phyloP scores from a whole-genome alignment of 768 basidiomycete genomes.

The Phylloporus arenicola region DNA sequence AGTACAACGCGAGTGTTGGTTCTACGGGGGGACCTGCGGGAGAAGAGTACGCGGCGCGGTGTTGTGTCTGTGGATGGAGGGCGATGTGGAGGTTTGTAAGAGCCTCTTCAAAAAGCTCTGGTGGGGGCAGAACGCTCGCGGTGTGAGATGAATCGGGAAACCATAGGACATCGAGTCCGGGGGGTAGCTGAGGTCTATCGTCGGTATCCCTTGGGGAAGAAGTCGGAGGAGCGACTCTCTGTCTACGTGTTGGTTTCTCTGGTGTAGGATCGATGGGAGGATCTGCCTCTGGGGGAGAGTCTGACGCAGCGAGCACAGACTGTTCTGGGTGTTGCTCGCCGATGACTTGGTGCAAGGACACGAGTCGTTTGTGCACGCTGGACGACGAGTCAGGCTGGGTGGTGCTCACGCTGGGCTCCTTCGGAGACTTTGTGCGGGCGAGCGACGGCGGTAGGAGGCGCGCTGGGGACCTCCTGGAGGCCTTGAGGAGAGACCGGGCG shows the following conservation, averaged over 20 bases:
- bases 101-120: constrained; percentile 70
- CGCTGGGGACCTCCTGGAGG: constrained; percentile 7
- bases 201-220: constrained; percentile 18
- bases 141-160: constrained; percentile 35
- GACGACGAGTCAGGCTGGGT: constrained; percentile 11
- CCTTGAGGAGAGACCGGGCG: constrained; percentile 71
- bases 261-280: constrained; percentile 17
- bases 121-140: constrained; percentile 50
- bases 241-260: constrained; percentile 24
- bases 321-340: constrained; percentile 14
- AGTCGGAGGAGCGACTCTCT: constrained; percentile 3
- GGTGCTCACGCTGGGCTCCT: constrained; percentile 12
- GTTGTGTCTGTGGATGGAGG: constrained; percentile 78
- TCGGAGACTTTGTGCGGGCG: constrained; percentile 21
- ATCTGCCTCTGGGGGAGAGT: constrained; percentile 24
- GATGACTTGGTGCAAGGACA: constrained; percentile 15
- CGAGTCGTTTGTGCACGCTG: constrained; percentile 22
- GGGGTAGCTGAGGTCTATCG: constrained; percentile 44
- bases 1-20: constrained; percentile 81
- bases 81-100: constrained; percentile 71
- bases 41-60: constrained; percentile 58
- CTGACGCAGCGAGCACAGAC: constrained; percentile 5
- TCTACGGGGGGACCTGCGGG: constrained; percentile 54
- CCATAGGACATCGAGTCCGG: constrained; percentile 63
- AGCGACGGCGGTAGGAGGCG: constrained; percentile 7